A percentile compares a stretch with the other conserved stretches of the same genome.
Conservation (phyloP, 2,329 filamentous ascomycete genomes). For the Aspergillus arachidicola region DNA sequence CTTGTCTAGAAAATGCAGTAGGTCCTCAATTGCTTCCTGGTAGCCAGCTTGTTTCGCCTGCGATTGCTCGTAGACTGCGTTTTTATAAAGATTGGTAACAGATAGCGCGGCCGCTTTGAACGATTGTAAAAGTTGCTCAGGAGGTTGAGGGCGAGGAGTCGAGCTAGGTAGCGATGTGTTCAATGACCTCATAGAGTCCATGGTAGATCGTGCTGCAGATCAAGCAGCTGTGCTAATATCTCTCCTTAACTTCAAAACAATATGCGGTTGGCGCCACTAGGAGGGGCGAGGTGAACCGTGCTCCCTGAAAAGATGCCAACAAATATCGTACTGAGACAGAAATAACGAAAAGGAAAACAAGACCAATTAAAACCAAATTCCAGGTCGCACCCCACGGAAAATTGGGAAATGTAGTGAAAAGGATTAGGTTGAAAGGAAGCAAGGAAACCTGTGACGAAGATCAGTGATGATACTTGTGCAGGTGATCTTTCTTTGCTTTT, state of each 20-base stretch:
- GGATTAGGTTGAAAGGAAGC: conserved; percentile 5
- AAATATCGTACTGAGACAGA: conserved; percentile 1
- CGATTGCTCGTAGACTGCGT: conserved; percentile 75
- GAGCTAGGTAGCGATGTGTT: conserved; percentile 63
- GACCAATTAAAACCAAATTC: conserved; percentile 9
- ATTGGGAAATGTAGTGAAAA: not conserved
- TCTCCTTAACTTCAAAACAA: conserved; percentile 4
- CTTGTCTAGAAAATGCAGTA: conserved; percentile 82
- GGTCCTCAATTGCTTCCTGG: conserved; percentile 89
- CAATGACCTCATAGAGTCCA: conserved; percentile 67
- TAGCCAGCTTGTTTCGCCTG: conserved; percentile 80
- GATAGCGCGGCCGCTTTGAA: conserved; percentile 93
- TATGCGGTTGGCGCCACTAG: conserved; percentile 13
- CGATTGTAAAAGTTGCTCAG: conserved; percentile 71
- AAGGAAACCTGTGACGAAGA: conserved; percentile 17
- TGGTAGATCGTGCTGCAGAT: conserved; percentile 32
- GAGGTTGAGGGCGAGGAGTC: conserved; percentile 50
- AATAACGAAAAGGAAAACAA: not conserved
- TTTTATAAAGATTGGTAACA: conserved; percentile 96
- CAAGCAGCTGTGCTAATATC: conserved; percentile 12
- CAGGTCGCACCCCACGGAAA: conserved; percentile 4
- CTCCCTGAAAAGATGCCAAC: conserved; percentile 10
- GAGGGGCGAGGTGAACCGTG: conserved; percentile 26
- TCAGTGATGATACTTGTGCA: conserved; percentile 20
- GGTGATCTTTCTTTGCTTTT: conserved; percentile 35